Evolutionary conservation across 2,329 filamentous ascomycete genomes (phyloP), one percentile per base, ranked within the genome.

Genomic region (Aspergillus aculeatus): DNA sequence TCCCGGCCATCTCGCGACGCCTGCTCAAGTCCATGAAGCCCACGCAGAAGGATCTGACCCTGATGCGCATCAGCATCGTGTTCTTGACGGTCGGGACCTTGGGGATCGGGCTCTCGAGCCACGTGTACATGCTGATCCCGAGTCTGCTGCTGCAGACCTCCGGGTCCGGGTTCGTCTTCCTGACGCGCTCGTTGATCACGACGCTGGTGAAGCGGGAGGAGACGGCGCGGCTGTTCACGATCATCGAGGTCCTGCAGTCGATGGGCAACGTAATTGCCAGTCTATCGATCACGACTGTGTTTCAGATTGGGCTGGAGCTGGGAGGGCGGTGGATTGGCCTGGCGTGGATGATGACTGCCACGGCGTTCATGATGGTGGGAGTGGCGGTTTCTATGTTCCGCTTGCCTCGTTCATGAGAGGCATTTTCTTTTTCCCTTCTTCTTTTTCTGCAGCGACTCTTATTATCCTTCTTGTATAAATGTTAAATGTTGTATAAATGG

Each of bases 241-340:
- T 81, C 1, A 77, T 83, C 58, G 79, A 80, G 31, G 78, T 82
- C 21, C 69, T 81, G 4, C 79, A 82, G 61, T 75, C 77, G 16
- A 66, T 82, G 10, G 81, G 81, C 6, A 73, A 75, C 24, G 76
- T 83, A 60, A 66, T 82, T 32, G 80, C 80, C 4, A 81, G 80
- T 24, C 74, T 81, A 4, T 64, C 79, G 4, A 73, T 83, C 47
- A 80, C 80, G 2, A 69, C 72, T 9, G 68, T 80, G 14, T 82
- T 83, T 60, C 75, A 80, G 32, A 68, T 78, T 58, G 81, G 81
- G 0, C 72, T 83, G 58, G 72, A 78, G 11, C 57, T 81, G 7
- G 81, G 80, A 1, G 76, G 75, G 4, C 62, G 69, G 5, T 83
- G 80, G 81, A 72, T 81, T 38, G 81, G 81, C 5, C 60, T 83